Base-by-base conservation (phyloP, 192 early-diverging fungal genomes). In the Gonapodya sp. region DNA sequence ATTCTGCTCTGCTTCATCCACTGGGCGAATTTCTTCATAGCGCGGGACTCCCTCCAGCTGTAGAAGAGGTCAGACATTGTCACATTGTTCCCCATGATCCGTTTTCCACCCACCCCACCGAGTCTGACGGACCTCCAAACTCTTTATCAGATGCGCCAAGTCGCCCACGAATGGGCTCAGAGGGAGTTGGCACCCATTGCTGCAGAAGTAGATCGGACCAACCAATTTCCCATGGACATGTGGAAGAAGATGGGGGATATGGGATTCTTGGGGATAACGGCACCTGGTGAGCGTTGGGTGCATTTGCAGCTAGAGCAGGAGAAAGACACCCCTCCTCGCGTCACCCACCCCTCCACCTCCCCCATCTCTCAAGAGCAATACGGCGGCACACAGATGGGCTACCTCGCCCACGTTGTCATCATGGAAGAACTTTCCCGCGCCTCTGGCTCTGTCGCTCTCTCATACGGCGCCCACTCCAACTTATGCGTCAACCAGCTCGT, bases 401-500 rank as follows among this genome's bases (percentile, higher is more conserved):
- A 98, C 85, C 86, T 96, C 35, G 93, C 94, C 79, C 96, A 98
- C 84, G 93, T 92, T 31, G 77, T 98, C 36, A 92, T 92, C 31
- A 96, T 98, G 95, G 96, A 98, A 85, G 96, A 97, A 83, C 88
- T 98, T 82, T 93, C 92, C 2, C 88, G 95, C 35, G 94, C 93
- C 0, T 95, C 94, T 30, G 96, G 94, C 1, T 91, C 95, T 0
- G 96, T 98, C 31, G 96, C 94, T 1, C 86, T 98, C 72, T 93
- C 92, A 81, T 98, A 98, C 84, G 96, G 95, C 78, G 96, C 96
- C 2, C 96, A 98, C 84, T 96, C 95, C n/a, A 98, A 98, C 85
- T 84, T 97, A 32, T 97, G 96, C 82, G 95, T 98, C 36, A 98
- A 98, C 88, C 96, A 98, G 86, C 96, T 98, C 73, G 93, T 92